Conservation (phyloP, 495 filamentous ascomycete species). For the Pyrenula aspistea region DNA sequence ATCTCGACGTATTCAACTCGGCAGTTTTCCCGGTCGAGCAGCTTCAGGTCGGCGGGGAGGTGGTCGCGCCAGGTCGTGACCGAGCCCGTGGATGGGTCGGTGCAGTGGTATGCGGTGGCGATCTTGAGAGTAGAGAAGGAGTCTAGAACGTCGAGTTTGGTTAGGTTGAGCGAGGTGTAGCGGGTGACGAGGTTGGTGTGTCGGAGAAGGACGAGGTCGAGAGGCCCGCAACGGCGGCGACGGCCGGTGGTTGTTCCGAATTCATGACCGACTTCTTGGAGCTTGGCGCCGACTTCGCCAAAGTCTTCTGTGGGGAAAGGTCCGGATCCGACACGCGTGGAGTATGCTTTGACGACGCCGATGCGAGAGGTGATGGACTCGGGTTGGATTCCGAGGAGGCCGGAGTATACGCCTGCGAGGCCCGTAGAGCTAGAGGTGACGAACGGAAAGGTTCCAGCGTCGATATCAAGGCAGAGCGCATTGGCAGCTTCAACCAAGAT, state of each 20-base stretch:
- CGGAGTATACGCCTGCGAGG: conserved; percentile 66
- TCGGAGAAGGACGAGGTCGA: conserved; percentile 78
- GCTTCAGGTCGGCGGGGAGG: conserved; percentile 61
- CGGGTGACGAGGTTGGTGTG: conserved; percentile 62
- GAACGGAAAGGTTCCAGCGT: conserved; percentile 73
- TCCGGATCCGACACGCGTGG: conserved; percentile 64
- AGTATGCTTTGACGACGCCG: conserved; percentile 80
- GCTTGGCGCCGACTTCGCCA: conserved; percentile 43
- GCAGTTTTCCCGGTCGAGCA: conserved; percentile 42
- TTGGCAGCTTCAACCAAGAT: conserved; percentile 85
- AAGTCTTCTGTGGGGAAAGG: conserved; percentile 77
- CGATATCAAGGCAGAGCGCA: conserved; percentile 69
- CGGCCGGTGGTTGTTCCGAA: conserved; percentile 80
- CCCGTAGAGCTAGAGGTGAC: conserved; percentile 72
- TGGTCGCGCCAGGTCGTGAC: conserved; percentile 34
- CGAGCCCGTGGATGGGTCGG: not conserved
- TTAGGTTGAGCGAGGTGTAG: conserved; percentile 71
- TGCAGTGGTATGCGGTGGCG: conserved; percentile 51
- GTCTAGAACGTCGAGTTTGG: conserved; percentile 82
- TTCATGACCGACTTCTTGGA: conserved; percentile 52
- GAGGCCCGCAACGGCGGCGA: conserved; percentile 75
- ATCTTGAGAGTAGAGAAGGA: conserved; percentile 72
- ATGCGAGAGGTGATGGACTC: conserved; percentile 39
- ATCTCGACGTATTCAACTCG: conserved; percentile 61
- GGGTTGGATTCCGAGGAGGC: conserved; percentile 45